Percentiles rank a stretch among this genome's conserved stretches.
Evolutionary conservation across 148 eudicot genomes (phyloP).

Genomic region (Amaranthus palmeri): DNA sequence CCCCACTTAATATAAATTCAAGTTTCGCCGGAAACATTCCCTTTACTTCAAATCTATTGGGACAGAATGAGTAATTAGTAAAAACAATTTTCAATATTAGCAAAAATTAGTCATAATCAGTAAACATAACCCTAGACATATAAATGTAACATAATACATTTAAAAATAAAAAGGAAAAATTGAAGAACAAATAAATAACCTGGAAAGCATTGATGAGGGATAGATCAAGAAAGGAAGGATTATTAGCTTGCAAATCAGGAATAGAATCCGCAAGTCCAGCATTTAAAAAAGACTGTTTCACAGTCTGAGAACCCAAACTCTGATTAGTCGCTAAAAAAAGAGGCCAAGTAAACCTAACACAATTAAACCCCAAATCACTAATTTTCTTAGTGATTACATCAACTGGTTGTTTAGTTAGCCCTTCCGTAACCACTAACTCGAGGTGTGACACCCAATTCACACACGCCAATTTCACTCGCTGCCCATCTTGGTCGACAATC

Average conservation of each 20-base stretch:
- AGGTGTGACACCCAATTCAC: slow-evolving; percentile 82
- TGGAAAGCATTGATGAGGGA: slow-evolving; percentile 60
- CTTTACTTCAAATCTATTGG: too few species aligned
- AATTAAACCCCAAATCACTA: slow-evolving; percentile 64
- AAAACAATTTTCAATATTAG: too few species aligned
- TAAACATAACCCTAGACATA: too few species aligned
- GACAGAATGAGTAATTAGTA: too few species aligned
- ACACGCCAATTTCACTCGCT: slow-evolving; percentile 76
- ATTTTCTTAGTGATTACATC: slow-evolving; percentile 47
- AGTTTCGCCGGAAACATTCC: too few species aligned
- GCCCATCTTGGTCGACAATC: slow-evolving; percentile 65
- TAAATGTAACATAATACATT: too few species aligned
- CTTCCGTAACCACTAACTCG: slow-evolving; percentile 66
- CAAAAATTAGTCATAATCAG: too few species aligned
- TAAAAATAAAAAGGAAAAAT: background rate
- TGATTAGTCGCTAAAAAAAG: slow-evolving; percentile 58
- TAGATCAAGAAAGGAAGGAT: slow-evolving; percentile 65
- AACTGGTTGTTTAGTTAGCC: slow-evolving; percentile 64
- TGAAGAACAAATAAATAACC: slow-evolving; percentile 31
- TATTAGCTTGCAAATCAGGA: slow-evolving; percentile 53
- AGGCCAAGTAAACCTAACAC: slow-evolving; percentile 92
- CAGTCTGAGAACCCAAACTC: slow-evolving; percentile 42
- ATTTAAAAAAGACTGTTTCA: slow-evolving; percentile 47
- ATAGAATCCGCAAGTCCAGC: slow-evolving; percentile 44
- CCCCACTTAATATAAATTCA: too few species aligned